These are phyloP conservation scores for Talaromyces sp. DNA, from an alignment of 2,329 filamentous ascomycete genomes.

Conservation along the genomic window DNA sequence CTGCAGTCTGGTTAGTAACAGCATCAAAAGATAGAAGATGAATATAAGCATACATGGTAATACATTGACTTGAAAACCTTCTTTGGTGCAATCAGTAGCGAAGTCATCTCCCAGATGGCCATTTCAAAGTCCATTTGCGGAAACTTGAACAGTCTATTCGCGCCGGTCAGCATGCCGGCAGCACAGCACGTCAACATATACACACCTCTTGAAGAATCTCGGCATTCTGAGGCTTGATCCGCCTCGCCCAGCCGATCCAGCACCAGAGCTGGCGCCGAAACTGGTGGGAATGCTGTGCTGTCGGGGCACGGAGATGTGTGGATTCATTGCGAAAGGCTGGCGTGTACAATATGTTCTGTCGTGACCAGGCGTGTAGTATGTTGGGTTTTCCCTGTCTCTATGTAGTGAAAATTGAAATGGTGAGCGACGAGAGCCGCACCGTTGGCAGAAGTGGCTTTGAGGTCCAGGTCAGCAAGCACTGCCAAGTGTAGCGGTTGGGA, in stretches of 20 bases:
- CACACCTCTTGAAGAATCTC: slow-evolving; percentile 59
- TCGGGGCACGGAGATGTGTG: slow-evolving; percentile 55
- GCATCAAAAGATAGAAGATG: not conserved
- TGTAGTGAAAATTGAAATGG: not conserved
- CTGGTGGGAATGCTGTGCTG: slow-evolving; percentile 51
- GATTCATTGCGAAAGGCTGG: slow-evolving; percentile 46
- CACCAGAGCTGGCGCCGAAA: slow-evolving; percentile 41
- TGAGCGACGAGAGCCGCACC: not conserved
- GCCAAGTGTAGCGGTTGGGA: not conserved
- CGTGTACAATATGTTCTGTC: not conserved
- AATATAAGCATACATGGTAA: slow-evolving; percentile 55
- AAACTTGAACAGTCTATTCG: slow-evolving; percentile 60
- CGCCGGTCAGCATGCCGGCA: slow-evolving; percentile 8
- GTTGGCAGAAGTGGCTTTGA: not conserved
- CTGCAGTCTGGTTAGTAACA: slow-evolving; percentile 9
- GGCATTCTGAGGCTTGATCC: slow-evolving; percentile 56
- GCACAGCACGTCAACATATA: not conserved
- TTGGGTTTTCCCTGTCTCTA: not conserved
- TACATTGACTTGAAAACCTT: slow-evolving; percentile 68
- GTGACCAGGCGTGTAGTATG: not conserved
- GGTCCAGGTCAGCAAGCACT: not conserved
- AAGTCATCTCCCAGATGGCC: slow-evolving; percentile 68
- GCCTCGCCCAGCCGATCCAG: slow-evolving; percentile 44
- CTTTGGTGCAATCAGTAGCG: slow-evolving; percentile 62
- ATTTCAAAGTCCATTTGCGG: slow-evolving; percentile 71